phyloP scores from a whole-genome alignment of 352 stramenopile genomes.

The Globisporangium viniferum region DNA sequence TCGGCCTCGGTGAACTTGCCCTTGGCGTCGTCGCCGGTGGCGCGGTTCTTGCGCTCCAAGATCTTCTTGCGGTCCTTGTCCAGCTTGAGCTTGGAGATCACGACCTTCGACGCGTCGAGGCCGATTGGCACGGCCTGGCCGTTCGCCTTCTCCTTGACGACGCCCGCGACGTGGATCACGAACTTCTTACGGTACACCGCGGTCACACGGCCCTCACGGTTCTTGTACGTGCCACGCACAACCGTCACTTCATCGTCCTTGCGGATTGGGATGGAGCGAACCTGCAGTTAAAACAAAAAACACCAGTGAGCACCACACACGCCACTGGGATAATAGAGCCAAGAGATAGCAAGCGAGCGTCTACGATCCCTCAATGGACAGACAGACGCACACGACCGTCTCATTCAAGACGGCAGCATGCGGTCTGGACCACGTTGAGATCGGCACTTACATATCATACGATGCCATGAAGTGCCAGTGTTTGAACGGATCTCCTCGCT shows the following conservation, averaged over 20 bases:
- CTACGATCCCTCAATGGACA: constrained; percentile 6
- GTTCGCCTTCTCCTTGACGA: constrained; percentile 99
- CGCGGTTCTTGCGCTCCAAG: constrained; percentile 97
- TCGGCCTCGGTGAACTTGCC: constrained; percentile 90
- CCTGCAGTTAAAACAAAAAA: constrained; percentile 32
- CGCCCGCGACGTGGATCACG: constrained; percentile 98
- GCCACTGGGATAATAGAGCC: neutral
- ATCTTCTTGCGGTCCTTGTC: constrained; percentile 99
- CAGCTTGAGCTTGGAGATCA: constrained; percentile 99
- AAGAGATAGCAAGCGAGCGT: constrained; percentile 1
- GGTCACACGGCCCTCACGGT: constrained; percentile 97
- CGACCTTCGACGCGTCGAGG: constrained; percentile 97
- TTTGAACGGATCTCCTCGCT: neutral
- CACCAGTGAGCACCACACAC: neutral
- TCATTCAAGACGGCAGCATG: neutral
- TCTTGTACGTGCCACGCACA: constrained; percentile 97
- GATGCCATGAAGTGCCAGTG: constrained; percentile 90
- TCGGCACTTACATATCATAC: constrained; percentile 80
- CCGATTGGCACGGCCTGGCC: constrained; percentile 94
- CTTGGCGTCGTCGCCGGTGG: constrained; percentile 74
- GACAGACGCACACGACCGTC: neutral
- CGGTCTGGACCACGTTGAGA: neutral
- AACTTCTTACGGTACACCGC: constrained; percentile 99
- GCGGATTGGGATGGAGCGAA: constrained; percentile 97
- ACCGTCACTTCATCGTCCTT: constrained; percentile 99